A percentile compares a stretch with the other conserved stretches of the same genome.
phyloP scores from a whole-genome alignment of 2,329 filamentous ascomycete species.

The Exophiala xenobiotica region DNA sequence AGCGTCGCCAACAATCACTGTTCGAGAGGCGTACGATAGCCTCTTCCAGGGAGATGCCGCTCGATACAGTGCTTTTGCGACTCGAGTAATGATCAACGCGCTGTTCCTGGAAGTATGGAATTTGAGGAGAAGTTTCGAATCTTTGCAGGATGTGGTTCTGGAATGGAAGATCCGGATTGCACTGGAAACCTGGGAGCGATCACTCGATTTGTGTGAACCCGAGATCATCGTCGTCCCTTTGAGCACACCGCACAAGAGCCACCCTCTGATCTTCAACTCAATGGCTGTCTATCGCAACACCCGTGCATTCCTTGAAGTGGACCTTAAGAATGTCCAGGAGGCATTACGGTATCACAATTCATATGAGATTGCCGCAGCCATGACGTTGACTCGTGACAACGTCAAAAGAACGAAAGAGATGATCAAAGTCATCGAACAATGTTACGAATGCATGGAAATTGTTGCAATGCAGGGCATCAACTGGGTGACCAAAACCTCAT shows the following conservation, averaged over 20 bases:
- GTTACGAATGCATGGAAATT: slow-evolving; percentile 96
- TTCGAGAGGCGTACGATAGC: slow-evolving; percentile 90
- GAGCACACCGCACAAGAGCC: slow-evolving; percentile 91
- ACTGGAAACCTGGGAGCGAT: slow-evolving; percentile 98
- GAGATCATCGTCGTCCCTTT: slow-evolving; percentile 85
- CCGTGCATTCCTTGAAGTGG: slow-evolving; percentile 85
- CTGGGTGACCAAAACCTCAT: slow-evolving; percentile 96
- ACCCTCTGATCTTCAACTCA: slow-evolving; percentile 95
- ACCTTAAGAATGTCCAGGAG: slow-evolving; percentile 93
- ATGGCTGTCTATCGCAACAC: slow-evolving; percentile 97
- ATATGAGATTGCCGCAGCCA: slow-evolving; percentile 93
- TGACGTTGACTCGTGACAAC: slow-evolving; percentile 90
- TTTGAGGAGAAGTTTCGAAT: slow-evolving; percentile 97
- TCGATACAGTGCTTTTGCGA: slow-evolving; percentile 93
- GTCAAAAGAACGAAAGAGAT: slow-evolving; percentile 95
- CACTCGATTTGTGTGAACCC: slow-evolving; percentile 86
- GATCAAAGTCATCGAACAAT: slow-evolving; percentile 97
- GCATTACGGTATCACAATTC: slow-evolving; percentile 95
- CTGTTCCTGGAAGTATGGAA: slow-evolving; percentile 99
- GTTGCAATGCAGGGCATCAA: slow-evolving; percentile 91
- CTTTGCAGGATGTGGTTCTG: slow-evolving; percentile 92
- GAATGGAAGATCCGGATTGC: slow-evolving; percentile 97
- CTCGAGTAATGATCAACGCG: slow-evolving; percentile 97
- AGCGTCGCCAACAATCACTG: slow-evolving; percentile 72
- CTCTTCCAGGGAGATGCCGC: slow-evolving; percentile 90